Base-by-base conservation (phyloP, 2,329 filamentous ascomycete species). In the Fusarium citri region DNA sequence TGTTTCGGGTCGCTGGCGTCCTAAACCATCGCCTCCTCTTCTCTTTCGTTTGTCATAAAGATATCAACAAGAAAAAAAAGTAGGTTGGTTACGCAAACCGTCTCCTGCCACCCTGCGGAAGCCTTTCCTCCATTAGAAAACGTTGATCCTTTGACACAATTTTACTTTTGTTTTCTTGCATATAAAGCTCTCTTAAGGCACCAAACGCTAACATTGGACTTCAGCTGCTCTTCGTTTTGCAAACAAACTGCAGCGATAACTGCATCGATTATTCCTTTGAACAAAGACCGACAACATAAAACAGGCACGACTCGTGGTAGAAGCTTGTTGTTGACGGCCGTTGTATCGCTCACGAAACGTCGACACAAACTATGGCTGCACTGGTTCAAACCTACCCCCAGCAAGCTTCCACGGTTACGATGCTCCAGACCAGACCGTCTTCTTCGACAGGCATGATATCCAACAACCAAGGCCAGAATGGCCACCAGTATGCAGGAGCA, bases 301-400 rank as follows among this genome's bases (percentile, higher is more conserved):
- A 58, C 70, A 57, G 48, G 50, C 54, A 60, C 59, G 53, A 61
- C 23, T 51, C 51, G 49, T 57, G 54, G 55, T 58, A 58, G 56
- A 41, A 53, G 56, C 62, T 69, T 73, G 50, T 68, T 71, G 60
- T 69, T 68, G 61, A 66, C 66, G 63, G 72, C 42, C 42, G 45
- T 54, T 59, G 23, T 22, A 59, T 26, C 42, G 42, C 43, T 62
- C 51, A 20, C 49, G 43, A 47, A 55, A 68, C 49, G 25, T 48
- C 46, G 26, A 60, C 60, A 59, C 64, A 62, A 85, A 91, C 79
- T 80, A 95, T 96, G 93, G 92, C 92, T 85, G 92, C 92, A 81
- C 86, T 95, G 85, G 91, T 94, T 77, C 93, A 95, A 83, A 89
- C 91, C 67, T 92, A 92, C 78, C 88, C 92, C 76, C 91, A 93